phyloP scores from a whole-genome alignment of 805 yeast species.

The Candida succiphila region DNA sequence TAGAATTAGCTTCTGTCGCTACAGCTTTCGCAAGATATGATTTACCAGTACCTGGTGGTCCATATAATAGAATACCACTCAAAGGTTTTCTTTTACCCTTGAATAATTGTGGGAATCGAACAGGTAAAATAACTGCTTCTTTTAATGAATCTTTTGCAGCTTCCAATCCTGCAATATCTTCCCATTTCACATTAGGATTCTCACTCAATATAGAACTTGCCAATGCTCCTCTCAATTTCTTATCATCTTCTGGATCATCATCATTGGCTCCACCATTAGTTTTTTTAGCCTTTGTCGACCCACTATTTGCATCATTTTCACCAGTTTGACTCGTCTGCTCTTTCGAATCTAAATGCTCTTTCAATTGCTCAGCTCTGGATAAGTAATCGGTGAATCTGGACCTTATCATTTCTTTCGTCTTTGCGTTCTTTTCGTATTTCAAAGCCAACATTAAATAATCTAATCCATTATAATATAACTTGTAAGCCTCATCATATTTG shows the following conservation, averaged over 20 bases:
- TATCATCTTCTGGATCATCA: conserved; percentile 73
- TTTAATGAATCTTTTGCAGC: conserved; percentile 92
- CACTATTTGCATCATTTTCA: conserved; percentile 42
- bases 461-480: conserved; percentile 82
- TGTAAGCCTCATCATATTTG: conserved; percentile 88
- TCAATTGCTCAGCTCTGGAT: conserved; percentile 87
- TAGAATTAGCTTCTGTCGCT: conserved; percentile 96
- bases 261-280: conserved; percentile 35
- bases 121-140: conserved; percentile 96
- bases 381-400: conserved; percentile 86
- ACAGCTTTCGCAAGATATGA: conserved; percentile 96
- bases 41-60: conserved; percentile 98
- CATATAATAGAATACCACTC: conserved; percentile 78
- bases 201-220: conserved; percentile 88
- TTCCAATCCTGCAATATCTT: conserved; percentile 92
- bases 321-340: conserved; percentile 35
- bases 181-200: conserved; percentile 89
- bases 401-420: conserved; percentile 80
- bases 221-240: conserved; percentile 82
- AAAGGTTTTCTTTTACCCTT: conserved; percentile 92
- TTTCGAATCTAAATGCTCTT: conserved; percentile 72
- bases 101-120: conserved; percentile 89
- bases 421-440: conserved; percentile 87
- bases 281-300: conserved; percentile 48
- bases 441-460: conserved; percentile 94